Evolutionary conservation across 2,329 filamentous ascomycete genomes (phyloP), one percentile per base, ranked within the genome.

Genomic region (Alternaria sp.): DNA sequence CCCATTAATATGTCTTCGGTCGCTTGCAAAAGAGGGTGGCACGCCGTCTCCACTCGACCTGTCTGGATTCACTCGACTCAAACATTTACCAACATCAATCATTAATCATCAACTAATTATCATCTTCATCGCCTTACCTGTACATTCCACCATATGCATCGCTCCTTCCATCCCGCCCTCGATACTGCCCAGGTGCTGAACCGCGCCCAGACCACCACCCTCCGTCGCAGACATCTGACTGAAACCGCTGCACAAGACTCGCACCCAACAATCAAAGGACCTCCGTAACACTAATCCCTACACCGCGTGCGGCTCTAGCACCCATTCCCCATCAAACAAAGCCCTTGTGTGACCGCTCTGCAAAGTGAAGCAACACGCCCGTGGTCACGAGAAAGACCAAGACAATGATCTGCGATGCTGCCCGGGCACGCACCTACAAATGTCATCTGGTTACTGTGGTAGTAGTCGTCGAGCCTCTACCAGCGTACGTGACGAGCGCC

Each of bases 1-100:
- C 69, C 70, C 68, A 62, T 71, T 72, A 67, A 71, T 72, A 69
- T 68, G 62, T 64, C 64, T 63, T 59, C 61, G 51, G 66, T 67
- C 61, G 66, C 65, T 69, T 70, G 65, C 62, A 52, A 60, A 40
- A 61, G 47, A 60, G 58, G 50, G 56, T 55, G 40, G 25, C 40
- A 23, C 17, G 36, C 52, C 23, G 17, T 44, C 36, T 44, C 52
- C 52, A 30, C 36, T 44, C 36, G 13, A 10, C 17, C 25, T 47
- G 10, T 30, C 43, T 57, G 43, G 54, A 40, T 6, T 17, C 36
- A 4, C 36, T 40, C 32, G 36, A 40, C 36, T 40, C 36, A 40
- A 40, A 40, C 36, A 40, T 17, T 40, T 1, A 40, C 36, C 36
- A 40, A 40, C 17, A 40, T 40, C 15, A 40, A 17, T 10, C 36